These are phyloP conservation scores for Alternaria novae-zelandiae DNA, from an alignment of 2,329 filamentous ascomycete species.

Conservation along the genomic window DNA sequence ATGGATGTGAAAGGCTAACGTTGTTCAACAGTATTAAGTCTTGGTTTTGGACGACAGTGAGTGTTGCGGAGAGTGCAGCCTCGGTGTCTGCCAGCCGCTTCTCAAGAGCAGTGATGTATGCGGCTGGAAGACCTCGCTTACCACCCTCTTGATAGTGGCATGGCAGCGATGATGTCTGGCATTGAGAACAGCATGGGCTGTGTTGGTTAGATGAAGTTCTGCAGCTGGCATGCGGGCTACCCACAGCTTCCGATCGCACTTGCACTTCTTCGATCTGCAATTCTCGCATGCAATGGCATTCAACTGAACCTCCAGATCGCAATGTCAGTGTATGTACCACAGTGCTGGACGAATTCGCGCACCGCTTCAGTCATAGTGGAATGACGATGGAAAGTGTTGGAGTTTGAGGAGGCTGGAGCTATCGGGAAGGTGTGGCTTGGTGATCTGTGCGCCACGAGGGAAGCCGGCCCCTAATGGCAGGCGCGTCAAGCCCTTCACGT, in stretches of 20 bases:
- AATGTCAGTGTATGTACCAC: not conserved
- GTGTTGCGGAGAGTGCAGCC: constrained; percentile 23
- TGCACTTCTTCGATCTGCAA: constrained; percentile 37
- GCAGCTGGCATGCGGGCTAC: not conserved
- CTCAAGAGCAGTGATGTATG: constrained; percentile 34
- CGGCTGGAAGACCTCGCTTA: constrained; percentile 33
- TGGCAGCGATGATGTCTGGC: constrained; percentile 12
- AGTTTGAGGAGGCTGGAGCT: not conserved
- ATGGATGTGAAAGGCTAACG: not conserved
- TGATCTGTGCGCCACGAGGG: not conserved
- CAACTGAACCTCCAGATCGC: not conserved
- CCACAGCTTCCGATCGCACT: constrained; percentile 35
- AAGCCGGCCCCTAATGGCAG: not conserved
- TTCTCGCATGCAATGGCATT: constrained; percentile 36
- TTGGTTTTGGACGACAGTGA: constrained; percentile 17
- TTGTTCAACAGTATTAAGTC: not conserved
- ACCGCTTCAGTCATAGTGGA: not conserved
- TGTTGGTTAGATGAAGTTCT: not conserved
- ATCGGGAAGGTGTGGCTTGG: not conserved
- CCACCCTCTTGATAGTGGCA: constrained; percentile 36
- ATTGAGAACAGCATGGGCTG: constrained; percentile 36
- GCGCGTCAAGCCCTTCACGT: not conserved
- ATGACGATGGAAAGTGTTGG: not conserved
- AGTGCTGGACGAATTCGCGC: not conserved
- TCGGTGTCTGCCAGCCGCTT: constrained; percentile 34